Percentiles rank a stretch among this genome's conserved stretches.
phyloP scores from a whole-genome alignment of 2,329 filamentous ascomycete species.

The Aspergillus luchuensis region DNA sequence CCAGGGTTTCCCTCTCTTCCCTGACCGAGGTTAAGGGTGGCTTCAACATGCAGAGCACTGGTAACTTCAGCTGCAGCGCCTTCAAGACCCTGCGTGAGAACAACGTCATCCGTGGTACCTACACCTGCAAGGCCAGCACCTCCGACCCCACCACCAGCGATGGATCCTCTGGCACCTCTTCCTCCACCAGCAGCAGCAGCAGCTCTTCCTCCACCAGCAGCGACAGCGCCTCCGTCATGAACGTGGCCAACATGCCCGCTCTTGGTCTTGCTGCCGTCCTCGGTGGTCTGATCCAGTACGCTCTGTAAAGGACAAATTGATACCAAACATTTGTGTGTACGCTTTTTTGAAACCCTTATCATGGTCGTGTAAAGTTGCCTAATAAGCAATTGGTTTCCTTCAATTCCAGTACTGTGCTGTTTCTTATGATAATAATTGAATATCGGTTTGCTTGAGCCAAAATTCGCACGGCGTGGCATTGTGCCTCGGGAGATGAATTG shows the following conservation, averaged over 20 bases:
- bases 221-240: conserved; percentile 42
- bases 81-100: conserved; percentile 52
- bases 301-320: conserved; percentile 46
- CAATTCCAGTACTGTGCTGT: conserved; percentile 35
- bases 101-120: conserved; percentile 51
- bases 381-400: conserved; percentile 37
- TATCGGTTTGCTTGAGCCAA: conserved; percentile 34
- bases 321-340: conserved; percentile 28
- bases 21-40: conserved; percentile 70
- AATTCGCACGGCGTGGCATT: conserved; percentile 28
- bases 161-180: conserved; percentile 35
- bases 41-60: conserved; percentile 69
- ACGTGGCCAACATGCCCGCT: conserved; percentile 38
- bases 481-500: conserved; percentile 28
- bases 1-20: conserved; percentile 69
- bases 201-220: conserved; percentile 34
- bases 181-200: conserved; percentile 28
- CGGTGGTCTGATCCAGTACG: conserved; percentile 48
- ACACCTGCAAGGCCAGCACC: conserved; percentile 45
- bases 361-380: conserved; percentile 41
- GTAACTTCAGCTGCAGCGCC: conserved; percentile 60
- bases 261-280: conserved; percentile 48
- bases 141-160: conserved; percentile 40
- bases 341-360: conserved; percentile 33
- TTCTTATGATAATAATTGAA: conserved; percentile 48